Percentiles rank a stretch among this genome's conserved stretches.
phyloP scores from a whole-genome alignment of 2,329 filamentous ascomycete genomes.

The Phaeosphaeriaceae sp. region DNA sequence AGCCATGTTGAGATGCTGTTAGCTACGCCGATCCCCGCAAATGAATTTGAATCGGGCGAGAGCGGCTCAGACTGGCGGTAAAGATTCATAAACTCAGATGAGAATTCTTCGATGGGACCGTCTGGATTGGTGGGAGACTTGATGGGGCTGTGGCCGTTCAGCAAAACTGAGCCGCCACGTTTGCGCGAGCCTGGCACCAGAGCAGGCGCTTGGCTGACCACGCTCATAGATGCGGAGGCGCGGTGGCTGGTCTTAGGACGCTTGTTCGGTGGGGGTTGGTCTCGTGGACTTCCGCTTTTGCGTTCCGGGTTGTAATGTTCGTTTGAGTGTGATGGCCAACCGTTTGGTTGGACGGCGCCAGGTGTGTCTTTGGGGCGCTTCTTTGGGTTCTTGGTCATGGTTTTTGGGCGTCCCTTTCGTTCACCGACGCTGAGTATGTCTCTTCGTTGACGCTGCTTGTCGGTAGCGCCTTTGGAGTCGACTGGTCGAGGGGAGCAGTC shows the following conservation, averaged over 20 bases:
- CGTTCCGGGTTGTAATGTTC: constrained; percentile 58
- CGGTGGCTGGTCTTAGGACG: constrained; percentile 84
- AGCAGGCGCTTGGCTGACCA: constrained; percentile 69
- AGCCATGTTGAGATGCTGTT: constrained; percentile 81
- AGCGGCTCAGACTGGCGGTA: constrained; percentile 67
- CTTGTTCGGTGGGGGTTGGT: constrained; percentile 70
- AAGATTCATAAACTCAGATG: constrained; percentile 74
- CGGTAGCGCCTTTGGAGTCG: constrained; percentile 75
- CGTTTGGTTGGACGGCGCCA: constrained; percentile 69
- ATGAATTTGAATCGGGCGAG: constrained; percentile 74
- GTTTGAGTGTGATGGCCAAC: constrained; percentile 63
- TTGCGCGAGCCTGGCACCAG: constrained; percentile 68
- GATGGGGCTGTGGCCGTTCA: constrained; percentile 74
- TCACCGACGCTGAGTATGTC: constrained; percentile 62
- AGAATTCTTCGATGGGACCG: constrained; percentile 73
- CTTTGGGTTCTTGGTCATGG: constrained; percentile 80
- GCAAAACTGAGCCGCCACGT: constrained; percentile 63
- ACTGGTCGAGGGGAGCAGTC: constrained; percentile 83
- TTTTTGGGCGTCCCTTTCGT: constrained; percentile 75
- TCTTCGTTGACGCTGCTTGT: constrained; percentile 70
- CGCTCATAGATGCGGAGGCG: constrained; percentile 75
- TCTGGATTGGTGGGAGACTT: constrained; percentile 73
- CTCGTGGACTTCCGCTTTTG: constrained; percentile 58
- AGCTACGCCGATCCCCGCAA: constrained; percentile 75
- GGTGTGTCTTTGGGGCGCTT: constrained; percentile 78